Evolutionary conservation across 495 filamentous ascomycete genomes (phyloP).

Genomic region (Glarea lozoyensis): DNA sequence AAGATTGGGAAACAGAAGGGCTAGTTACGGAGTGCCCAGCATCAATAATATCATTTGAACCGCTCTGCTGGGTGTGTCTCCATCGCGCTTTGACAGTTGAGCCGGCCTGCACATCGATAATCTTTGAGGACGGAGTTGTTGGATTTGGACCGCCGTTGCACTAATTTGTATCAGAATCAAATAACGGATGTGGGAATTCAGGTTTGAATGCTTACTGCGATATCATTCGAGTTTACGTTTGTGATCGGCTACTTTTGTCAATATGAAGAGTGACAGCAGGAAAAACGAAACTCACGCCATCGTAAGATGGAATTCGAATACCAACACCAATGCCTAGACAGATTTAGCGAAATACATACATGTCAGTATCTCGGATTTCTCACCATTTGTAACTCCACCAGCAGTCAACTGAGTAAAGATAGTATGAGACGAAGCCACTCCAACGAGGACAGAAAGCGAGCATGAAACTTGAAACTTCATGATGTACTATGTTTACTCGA

Average conservation of each 20-base stretch:
- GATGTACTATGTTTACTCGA: too few species aligned
- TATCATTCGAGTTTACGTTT: conserved; percentile 38
- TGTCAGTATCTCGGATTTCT: not conserved
- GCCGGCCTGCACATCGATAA: conserved; percentile 41
- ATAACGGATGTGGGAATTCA: not conserved
- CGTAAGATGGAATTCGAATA: conserved; percentile 35
- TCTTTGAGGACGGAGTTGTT: conserved; percentile 25
- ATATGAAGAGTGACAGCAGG: not conserved
- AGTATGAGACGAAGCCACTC: conserved; percentile 39
- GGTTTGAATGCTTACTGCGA: conserved; percentile 22
- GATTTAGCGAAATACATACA: not conserved
- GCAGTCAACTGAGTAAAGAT: conserved; percentile 45
- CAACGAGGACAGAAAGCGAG: conserved; percentile 15
- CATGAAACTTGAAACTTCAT: conserved; percentile 7
- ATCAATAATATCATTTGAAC: conserved; percentile 34
- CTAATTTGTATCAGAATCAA: not conserved
- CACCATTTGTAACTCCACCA: conserved; percentile 26
- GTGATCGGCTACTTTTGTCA: conserved; percentile 37
- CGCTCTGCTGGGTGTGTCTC: conserved; percentile 35
- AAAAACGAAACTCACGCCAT: conserved; percentile 24
- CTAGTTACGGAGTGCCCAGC: conserved; percentile 25
- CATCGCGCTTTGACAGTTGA: conserved; percentile 37
- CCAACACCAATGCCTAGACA: conserved; percentile 23
- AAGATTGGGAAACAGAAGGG: not conserved
- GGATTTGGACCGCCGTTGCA: conserved; percentile 50